These are phyloP conservation scores for Thermomyces lanuginosus DNA, from an alignment of 2,329 filamentous ascomycete species.

Conservation along the genomic window DNA sequence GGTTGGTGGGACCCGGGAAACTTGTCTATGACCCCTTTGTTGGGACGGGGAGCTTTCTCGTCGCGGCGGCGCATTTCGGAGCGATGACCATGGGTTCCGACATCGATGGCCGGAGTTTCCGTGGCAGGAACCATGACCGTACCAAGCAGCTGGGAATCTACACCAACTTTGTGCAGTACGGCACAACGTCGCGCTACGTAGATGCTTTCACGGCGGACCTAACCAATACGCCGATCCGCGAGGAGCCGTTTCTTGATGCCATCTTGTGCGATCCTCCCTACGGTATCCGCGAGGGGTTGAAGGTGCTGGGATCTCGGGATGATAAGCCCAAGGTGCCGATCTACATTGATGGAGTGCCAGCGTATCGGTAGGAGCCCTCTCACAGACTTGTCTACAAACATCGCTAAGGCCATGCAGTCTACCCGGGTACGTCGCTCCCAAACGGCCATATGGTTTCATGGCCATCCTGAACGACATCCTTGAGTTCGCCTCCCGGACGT, in stretches of 20 bases:
- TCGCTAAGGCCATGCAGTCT: constrained; percentile 24
- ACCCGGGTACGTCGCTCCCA: constrained; percentile 65
- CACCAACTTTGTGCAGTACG: constrained; percentile 77
- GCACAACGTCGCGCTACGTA: constrained; percentile 46
- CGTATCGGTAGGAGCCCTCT: constrained; percentile 43
- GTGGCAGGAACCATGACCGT: constrained; percentile 42
- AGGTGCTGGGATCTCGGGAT: constrained; percentile 66
- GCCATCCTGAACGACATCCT: constrained; percentile 84
- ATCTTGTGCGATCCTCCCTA: constrained; percentile 95
- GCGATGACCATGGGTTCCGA: constrained; percentile 72
- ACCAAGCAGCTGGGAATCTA: constrained; percentile 34
- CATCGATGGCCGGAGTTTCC: constrained; percentile 78
- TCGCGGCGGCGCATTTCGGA: constrained; percentile 83
- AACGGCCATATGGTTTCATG: constrained; percentile 79
- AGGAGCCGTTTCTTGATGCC: constrained; percentile 54
- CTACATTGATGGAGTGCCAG: constrained; percentile 51
- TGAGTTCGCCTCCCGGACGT: constrained; percentile 56
- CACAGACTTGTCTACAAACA: constrained; percentile 1
- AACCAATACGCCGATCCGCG: constrained; percentile 64
- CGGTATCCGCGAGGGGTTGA: constrained; percentile 79
- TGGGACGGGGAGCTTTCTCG: constrained; percentile 80
- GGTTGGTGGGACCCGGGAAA: constrained; percentile 64
- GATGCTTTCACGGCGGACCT: constrained; percentile 75
- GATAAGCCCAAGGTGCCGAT: constrained; percentile 36
- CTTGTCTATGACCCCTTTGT: constrained; percentile 91